Conservation (phyloP, 1,284 basidiomycete species). For the Moniliella sp. region DNA sequence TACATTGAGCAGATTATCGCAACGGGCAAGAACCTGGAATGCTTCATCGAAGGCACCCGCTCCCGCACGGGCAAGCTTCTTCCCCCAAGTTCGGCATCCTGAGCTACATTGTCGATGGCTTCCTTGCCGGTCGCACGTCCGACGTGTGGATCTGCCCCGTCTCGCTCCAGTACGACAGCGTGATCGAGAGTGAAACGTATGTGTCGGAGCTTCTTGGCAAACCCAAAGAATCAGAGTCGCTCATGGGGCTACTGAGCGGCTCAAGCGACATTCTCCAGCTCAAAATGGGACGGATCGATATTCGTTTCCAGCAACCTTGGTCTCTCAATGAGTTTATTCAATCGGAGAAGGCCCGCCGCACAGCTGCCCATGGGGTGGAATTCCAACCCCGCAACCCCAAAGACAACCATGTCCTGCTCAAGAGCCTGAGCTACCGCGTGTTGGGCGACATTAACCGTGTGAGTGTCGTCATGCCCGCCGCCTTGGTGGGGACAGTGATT, state of each 20-base stretch:
- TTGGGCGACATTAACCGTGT: conserved; percentile 34
- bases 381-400: conserved; percentile 8
- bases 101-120: conserved; percentile 34
- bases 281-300: conserved; percentile 34
- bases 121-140: conserved; percentile 21
- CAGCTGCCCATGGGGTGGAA: conserved; percentile 14
- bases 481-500: conserved; percentile 32
- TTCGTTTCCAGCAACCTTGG: conserved; percentile 35
- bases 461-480: conserved; percentile 35
- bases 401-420: conserved; percentile 25
- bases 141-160: conserved; percentile 35
- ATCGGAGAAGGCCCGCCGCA: conserved; percentile 19
- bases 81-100: conserved; percentile 35
- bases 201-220: conserved; percentile 34
- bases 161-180: conserved; percentile 35
- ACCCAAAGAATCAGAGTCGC: conserved; percentile 35
- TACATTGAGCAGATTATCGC: conserved; percentile 23
- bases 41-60: conserved; percentile 34
- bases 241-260: conserved; percentile 29
- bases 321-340: conserved; percentile 29
- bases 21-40: conserved; percentile 31
- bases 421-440: conserved; percentile 33
- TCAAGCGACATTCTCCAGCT: conserved; percentile 28
- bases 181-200: conserved; percentile 35
- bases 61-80: conserved; percentile 35